Conservation (phyloP, 2,329 filamentous ascomycete genomes). For the Botrytis cinerea region DNA sequence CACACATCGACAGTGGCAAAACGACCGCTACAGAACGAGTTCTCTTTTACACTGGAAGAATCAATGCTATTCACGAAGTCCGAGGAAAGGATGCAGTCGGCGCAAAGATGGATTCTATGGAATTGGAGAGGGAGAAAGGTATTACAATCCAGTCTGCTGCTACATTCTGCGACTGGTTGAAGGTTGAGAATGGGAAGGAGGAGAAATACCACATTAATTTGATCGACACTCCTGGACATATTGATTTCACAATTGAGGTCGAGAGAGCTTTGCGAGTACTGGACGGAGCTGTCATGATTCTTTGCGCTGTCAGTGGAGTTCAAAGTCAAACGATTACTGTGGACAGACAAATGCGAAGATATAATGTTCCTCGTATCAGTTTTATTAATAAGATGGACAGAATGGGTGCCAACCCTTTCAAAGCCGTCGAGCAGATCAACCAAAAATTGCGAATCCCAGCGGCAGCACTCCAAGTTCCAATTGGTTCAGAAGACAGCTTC, state of each 20-base stretch:
- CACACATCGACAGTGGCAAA: constrained; percentile 98
- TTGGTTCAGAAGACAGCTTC: constrained; percentile 89
- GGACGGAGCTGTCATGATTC: constrained; percentile 96
- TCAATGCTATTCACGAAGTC: constrained; percentile 96
- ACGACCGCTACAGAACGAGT: constrained; percentile 96
- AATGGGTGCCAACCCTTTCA: constrained; percentile 98
- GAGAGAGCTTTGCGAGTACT: constrained; percentile 92
- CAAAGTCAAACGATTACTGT: constrained; percentile 98
- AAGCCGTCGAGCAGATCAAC: constrained; percentile 96
- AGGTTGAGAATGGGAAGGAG: constrained; percentile 79
- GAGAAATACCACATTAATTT: constrained; percentile 96
- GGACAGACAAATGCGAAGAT: constrained; percentile 97
- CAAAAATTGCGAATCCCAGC: constrained; percentile 90
- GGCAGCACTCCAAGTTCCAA: constrained; percentile 91
- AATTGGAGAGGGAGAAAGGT: constrained; percentile 95
- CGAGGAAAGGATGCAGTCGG: constrained; percentile 91
- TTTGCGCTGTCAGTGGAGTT: constrained; percentile 95
- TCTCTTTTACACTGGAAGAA: constrained; percentile 96
- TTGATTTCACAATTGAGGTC: constrained; percentile 99
- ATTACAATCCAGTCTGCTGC: constrained; percentile 99
- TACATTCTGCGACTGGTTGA: constrained; percentile 96
- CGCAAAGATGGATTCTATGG: constrained; percentile 99
- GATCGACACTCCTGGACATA: constrained; percentile 98
- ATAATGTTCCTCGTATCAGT: constrained; percentile 91
- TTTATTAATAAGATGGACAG: constrained; percentile 99